Evolutionary conservation across 23 red algal genomes (phyloP), one percentile per base, ranked within the genome.

Genomic region (Porphyridium purpureum): DNA sequence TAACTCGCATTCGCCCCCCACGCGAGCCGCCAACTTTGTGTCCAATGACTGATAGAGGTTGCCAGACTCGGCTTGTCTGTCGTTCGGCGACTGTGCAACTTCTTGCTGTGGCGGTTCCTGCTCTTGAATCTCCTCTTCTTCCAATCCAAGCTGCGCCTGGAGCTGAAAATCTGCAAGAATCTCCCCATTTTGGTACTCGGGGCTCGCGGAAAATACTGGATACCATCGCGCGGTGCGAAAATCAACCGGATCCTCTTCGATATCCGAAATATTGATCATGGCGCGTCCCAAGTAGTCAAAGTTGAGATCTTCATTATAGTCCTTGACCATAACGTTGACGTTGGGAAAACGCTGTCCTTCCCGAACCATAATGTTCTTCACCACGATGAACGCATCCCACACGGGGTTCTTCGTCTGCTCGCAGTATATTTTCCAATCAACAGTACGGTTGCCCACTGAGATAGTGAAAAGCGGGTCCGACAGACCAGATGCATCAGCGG

Each of bases 141-240:
- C 38, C 11, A 44, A 17, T 44, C 38, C 38, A 11, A 11, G 11
- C 38, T 44, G 38, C 38, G 38, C 11, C 11, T 11, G 11, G 9
- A 93, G 54, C 52, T 93, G 84, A 52, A 93, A 93, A 47, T 93
- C 84, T 1, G 84, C 84, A 7, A 93, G 63, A 34, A 93, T 67
- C 56, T 93, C 74, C 9, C 84, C 84, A 27, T 73, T 66, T 14
- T 64, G 29, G 7, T 75, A 61, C 5, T 76, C 74, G 4, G 84
- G 84, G 54, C 81, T 82, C 11, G 81, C 67, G 33, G 75, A 76
- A 62, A 93, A 93, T n/a, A 93, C 69, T 21, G 74, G 69, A 40
- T 93, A 81, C 84, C 84, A 93, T 32, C 48, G 33, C 27, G 68
- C 65, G 57, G 66, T 36, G 33, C 66, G 33, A 35, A 82, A 38